Base-by-base conservation (phyloP, 768 basidiomycete genomes). In the Nidularia pulvinata region DNA sequence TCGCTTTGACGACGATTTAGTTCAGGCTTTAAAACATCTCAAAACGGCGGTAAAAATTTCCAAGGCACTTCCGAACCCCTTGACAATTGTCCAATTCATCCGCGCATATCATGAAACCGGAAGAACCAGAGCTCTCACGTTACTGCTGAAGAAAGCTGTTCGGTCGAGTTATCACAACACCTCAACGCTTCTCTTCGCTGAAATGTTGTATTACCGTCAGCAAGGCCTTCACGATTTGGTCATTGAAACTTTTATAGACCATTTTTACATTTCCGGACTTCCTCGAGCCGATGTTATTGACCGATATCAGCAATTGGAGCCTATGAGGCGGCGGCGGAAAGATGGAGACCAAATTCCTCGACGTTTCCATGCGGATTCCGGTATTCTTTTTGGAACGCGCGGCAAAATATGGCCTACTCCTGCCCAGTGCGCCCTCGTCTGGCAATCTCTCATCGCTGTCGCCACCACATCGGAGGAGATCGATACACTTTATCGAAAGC, bases 261-360 rank as follows among this genome's bases (percentile, higher is more conserved):
- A 82, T 50, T 88, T 86, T 59, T 76, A 75, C 51, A 56, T 74
- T 6, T 65, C 74, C 36, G 85, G 82, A 11, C 69, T 89, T n/a
- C 85, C 87, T 33, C 50, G 69, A 35, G 63, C 69, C 7, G 63
- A 69, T 0, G 54, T 79, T 11, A 46, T 75, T 55, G 33, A 35
- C 7, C 55, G 35, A 2, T 58, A 65, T 54, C 45, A 59, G 33
- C 57, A 52, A 19, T 48, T 55, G 14, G 44, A 57, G 42, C 50
- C 46, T 36, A 25, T n/a, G 13, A 10, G 25, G 5, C 14, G 10
- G 25, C 5, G 34, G 34, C 30, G 43, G 14, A 50, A 58, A 16
- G 50, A 50, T 33, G 49, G 53, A 39, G 32, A 34, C 4, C 44
- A 32, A 35, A 16, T 25, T 33, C 30, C 34, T 54, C 53, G 36